Evolutionary conservation across 106 monocot species (phyloP).

Genomic region (Agapanthus africanus): DNA sequence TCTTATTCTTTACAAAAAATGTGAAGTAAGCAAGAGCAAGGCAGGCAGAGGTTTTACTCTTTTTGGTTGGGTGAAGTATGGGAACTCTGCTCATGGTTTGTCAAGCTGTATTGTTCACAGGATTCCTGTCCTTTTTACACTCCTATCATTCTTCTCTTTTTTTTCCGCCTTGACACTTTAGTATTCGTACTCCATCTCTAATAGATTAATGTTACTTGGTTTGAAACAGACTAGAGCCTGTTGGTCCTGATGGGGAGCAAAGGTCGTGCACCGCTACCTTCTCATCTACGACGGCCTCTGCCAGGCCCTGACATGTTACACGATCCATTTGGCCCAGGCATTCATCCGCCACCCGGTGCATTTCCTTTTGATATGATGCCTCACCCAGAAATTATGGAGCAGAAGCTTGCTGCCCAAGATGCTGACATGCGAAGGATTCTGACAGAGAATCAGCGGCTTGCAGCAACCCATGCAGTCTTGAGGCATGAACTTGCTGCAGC

Average conservation of each 20-base stretch:
- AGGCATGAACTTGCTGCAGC: constrained; percentile 59
- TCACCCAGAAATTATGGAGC: constrained; percentile 65
- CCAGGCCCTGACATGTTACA: constrained; percentile 41
- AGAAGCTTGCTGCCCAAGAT: constrained; percentile 59
- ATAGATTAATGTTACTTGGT: no score
- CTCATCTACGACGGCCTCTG: constrained; percentile 35
- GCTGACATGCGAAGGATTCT: constrained; percentile 63
- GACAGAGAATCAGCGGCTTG: constrained; percentile 60
- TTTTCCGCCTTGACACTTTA: no score
- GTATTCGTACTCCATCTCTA: no score
- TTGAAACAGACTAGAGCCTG: no score
- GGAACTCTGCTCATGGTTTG: no score
- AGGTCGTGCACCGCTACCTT: constrained; percentile 47
- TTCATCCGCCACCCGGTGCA: constrained; percentile 36
- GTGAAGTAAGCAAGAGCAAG: no score
- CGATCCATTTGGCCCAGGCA: constrained; percentile 45
- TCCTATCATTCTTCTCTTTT: no score
- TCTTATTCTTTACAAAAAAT: no score
- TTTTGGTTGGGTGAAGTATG: no score
- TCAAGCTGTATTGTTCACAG: no score
- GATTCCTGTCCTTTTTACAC: no score
- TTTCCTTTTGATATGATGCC: constrained; percentile 69
- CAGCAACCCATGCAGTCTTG: constrained; percentile 48
- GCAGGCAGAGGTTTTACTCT: no score
- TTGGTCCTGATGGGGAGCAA: constrained; percentile 79